Evolutionary conservation across 2,329 filamentous ascomycete species (phyloP), one percentile per base, ranked within the genome.

Genomic region (Scytalidium sp.): DNA sequence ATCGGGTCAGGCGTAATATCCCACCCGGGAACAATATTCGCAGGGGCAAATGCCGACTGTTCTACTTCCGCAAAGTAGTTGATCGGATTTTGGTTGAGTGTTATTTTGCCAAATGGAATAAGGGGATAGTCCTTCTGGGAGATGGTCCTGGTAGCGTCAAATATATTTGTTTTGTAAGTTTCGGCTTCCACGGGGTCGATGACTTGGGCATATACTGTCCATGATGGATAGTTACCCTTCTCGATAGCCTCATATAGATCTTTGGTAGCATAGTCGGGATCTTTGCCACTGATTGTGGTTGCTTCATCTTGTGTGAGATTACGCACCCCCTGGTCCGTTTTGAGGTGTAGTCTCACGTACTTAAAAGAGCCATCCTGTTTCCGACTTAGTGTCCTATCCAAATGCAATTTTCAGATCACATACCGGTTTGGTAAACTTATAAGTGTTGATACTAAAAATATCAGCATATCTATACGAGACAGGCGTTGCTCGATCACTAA

Each of bases 1-100:
- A 87, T 80, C 1, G 83, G 83, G 57, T 87, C 84, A 55, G 81
- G 80, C 3, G 81, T 84, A 5, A 82, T 78, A 65, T 86, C 83
- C 46, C 83, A 79, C 41, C 83, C 83, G 2, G 83, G 83, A 3
- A 79, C 73, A 66, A 86, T 67, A 62, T 85, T 81, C 2, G 80
- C 74, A 29, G 84, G 83, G 56, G 76, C 81, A 74, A 85, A 87
- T 1, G 83, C 80, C n/a, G 79, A 74, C 62, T 87, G 84, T 70
- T 87, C 84, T 43, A 86, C 83, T 58, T 85, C 79, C 51, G 76
- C 75, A 52, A 80, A 80, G 64, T 81, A 80, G 63, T 80, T 80
- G 60, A 74, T 74, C 0, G 75, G 75, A 61, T 79, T 79, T 61
- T 76, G 78, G 63, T 78, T 80, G 7, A 80, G 63, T 0, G 75